Base-by-base conservation (phyloP, 140 eudicot species). In the Bidens hawaiensis region DNA sequence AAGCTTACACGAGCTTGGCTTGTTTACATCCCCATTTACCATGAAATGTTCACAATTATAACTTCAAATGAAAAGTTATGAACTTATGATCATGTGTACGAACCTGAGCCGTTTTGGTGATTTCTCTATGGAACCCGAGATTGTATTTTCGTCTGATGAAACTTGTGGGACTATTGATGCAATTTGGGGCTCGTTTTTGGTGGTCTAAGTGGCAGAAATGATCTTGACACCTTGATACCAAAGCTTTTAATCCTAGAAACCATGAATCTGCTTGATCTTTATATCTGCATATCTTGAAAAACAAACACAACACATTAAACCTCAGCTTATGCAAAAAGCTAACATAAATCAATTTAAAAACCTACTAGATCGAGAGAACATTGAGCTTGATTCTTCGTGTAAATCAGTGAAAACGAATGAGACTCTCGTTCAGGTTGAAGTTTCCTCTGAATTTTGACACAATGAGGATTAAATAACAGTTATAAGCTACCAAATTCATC, bases 181-280 rank as follows among this genome's bases (percentile, higher is more conserved):
- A 81, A 75, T 84, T 75, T 72, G 73, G 83, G 9, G 81, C 57
- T 51, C 58, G 75, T 68, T 72, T 76, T 51, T 43, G 67, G 56
- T 61, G 68, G 67, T 64, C 76, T 43, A 54, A 19, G 22, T 69
- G 64, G 38, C 55, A 41, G 5, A 41, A 52, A 64, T 38, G 15
- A 38, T 50, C 52, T 71, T 41, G 72, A 63, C 70, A 68, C 62
- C 73, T 81, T 34, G 94, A 78, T 57, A 81, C 73, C 52, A 85
- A 61, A 57, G 83, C 79, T 75, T 81, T 78, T 64, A 85, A 69
- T 65, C 94, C 94, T 26, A 78, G 49, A 48, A 68, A 72, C 94
- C 94, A 85, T 60, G 85, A 48, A 62, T 85, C 94, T 50, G 94
- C 85, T 68, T 81, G 88, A 41, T 28, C 16, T 69, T 78, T 81